A percentile compares a stretch with the other conserved stretches of the same genome.
Conservation (phyloP, 2,329 filamentous ascomycete genomes). For the Atkinsonella texensis region DNA sequence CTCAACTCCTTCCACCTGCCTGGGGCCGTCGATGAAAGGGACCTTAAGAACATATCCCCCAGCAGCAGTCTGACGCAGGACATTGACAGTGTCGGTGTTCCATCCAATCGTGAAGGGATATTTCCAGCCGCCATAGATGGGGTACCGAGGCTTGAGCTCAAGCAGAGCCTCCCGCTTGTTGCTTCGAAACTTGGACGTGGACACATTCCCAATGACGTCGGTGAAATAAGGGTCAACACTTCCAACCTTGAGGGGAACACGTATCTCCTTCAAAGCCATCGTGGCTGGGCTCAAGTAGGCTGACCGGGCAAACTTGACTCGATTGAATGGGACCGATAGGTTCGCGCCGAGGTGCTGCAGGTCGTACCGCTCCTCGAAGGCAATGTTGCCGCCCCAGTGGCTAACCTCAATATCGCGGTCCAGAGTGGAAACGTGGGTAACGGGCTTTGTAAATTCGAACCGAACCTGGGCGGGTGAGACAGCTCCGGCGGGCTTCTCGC, state of each 20-base stretch:
- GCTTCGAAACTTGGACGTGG: constrained; percentile 76
- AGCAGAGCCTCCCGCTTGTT: constrained; percentile 69
- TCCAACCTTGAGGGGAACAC: constrained; percentile 66
- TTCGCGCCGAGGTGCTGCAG: constrained; percentile 78
- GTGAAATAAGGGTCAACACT: constrained; percentile 86
- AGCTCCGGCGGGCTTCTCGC: constrained; percentile 67
- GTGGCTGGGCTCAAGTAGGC: constrained; percentile 67
- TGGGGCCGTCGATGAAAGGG: constrained; percentile 87
- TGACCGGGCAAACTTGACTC: constrained; percentile 62
- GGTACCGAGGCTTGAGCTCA: constrained; percentile 87
- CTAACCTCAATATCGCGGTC: constrained; percentile 91
- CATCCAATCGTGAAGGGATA: constrained; percentile 95
- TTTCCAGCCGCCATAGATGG: constrained; percentile 96
- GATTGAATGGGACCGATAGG: constrained; percentile 59
- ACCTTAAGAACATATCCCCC: constrained; percentile 79
- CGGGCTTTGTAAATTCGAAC: constrained; percentile 90
- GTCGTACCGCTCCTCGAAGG: constrained; percentile 88
- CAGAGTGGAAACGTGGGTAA: constrained; percentile 65
- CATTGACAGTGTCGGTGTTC: constrained; percentile 74
- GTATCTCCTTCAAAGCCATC: constrained; percentile 69
- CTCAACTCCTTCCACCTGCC: constrained; percentile 70
- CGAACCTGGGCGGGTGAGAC: constrained; percentile 63
- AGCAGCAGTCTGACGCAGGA: constrained; percentile 53
- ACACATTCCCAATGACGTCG: constrained; percentile 94
- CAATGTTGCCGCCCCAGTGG: constrained; percentile 95